A percentile compares a stretch with the other conserved stretches of the same genome.
Conservation (phyloP, 2,329 filamentous ascomycete genomes). For the Neopestalotiopsis clavispora region DNA sequence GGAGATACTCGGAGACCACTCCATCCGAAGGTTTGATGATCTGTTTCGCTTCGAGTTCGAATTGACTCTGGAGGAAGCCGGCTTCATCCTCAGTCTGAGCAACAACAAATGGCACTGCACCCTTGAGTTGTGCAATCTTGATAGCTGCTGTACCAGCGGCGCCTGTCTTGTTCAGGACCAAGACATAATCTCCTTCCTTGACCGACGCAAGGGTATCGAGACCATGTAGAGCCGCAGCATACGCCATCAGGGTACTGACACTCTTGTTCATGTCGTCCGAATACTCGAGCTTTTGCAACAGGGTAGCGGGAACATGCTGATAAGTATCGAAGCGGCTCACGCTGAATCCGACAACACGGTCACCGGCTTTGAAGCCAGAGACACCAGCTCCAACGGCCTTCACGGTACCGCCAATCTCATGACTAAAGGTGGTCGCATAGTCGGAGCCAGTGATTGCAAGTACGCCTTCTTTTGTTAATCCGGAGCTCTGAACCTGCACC, state of each 20-base stretch:
- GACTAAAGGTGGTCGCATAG: slow-evolving; percentile 27
- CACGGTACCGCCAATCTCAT: slow-evolving; percentile 30
- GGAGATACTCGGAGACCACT: no score
- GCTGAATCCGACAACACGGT: slow-evolving; percentile 30
- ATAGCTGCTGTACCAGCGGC: slow-evolving; percentile 24
- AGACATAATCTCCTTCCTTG: slow-evolving; percentile 25
- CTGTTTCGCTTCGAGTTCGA: slow-evolving; percentile 20
- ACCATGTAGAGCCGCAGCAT: slow-evolving; percentile 28
- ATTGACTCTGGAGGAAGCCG: slow-evolving; percentile 17
- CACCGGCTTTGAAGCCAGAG: slow-evolving; percentile 25
- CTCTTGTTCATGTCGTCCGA: slow-evolving; percentile 21
- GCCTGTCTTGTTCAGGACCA: slow-evolving; percentile 27
- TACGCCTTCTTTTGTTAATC: slow-evolving; percentile 27
- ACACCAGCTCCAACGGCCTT: slow-evolving; percentile 25
- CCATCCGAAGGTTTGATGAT: slow-evolving; percentile 15
- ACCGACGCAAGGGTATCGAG: slow-evolving; percentile 28
- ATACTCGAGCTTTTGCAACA: slow-evolving; percentile 26
- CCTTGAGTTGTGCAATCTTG: slow-evolving; percentile 15
- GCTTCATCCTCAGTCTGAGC: slow-evolving; percentile 21
- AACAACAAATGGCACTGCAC: slow-evolving; percentile 26
- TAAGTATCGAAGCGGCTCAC: slow-evolving; percentile 26
- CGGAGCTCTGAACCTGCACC: slow-evolving; percentile 24
- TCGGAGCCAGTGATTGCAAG: slow-evolving; percentile 30
- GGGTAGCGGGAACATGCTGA: slow-evolving; percentile 22
- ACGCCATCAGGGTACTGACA: slow-evolving; percentile 22